Evolutionary conservation across 805 yeast genomes (phyloP).

Genomic region (Saccharomycopsis sp.): DNA sequence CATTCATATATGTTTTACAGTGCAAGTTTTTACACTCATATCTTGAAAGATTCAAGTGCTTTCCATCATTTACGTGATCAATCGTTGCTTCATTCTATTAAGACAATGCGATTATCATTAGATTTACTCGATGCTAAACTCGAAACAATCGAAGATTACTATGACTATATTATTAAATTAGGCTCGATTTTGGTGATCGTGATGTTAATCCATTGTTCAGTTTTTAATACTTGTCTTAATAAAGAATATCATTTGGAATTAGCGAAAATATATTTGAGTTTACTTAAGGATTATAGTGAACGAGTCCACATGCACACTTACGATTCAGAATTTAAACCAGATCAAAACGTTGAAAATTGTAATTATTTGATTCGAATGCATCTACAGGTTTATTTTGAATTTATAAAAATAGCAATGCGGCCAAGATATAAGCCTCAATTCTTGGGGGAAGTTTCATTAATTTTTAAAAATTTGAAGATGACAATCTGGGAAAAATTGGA

Average conservation of each 20-base stretch:
- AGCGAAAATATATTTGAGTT: not conserved
- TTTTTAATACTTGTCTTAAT: not conserved
- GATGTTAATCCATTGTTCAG: slow-evolving; percentile 4
- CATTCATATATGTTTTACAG: slow-evolving; percentile 6
- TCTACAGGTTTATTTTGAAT: slow-evolving; percentile 7
- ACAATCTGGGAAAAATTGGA: not conserved
- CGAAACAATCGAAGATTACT: slow-evolving; percentile 1
- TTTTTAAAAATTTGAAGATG: not conserved
- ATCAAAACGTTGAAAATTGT: slow-evolving; percentile 3
- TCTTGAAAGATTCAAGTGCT: not conserved
- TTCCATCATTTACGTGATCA: not conserved
- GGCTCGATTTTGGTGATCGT: not conserved
- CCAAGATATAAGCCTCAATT: slow-evolving; percentile 11
- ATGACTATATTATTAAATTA: slow-evolving; percentile 3
- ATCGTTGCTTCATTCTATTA: not conserved
- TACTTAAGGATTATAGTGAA: slow-evolving; percentile 8
- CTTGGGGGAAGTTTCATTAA: slow-evolving; percentile 5
- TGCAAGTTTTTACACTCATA: not conserved
- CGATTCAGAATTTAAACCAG: not conserved
- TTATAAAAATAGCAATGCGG: slow-evolving; percentile 8
- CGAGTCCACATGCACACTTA: not conserved
- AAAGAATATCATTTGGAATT: slow-evolving; percentile 1
- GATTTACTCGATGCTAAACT: not conserved
- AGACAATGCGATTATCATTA: not conserved
- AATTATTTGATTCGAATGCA: slow-evolving; percentile 7